Evolutionary conservation across 306 rosid species (phyloP).

Genomic region (Fragaria iinumae): DNA sequence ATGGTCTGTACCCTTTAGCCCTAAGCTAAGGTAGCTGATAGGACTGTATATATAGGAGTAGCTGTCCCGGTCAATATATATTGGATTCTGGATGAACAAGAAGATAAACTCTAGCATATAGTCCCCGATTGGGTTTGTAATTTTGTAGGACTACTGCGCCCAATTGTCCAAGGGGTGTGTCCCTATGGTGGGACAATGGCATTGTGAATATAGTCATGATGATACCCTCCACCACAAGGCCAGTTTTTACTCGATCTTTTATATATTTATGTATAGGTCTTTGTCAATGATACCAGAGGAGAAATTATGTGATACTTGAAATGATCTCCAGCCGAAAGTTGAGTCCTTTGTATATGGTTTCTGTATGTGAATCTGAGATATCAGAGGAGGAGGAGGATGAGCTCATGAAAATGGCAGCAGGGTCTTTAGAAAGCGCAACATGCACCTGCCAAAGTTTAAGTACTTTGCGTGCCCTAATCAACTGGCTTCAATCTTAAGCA

Average conservation of each 20-base stretch:
- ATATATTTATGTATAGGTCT: background rate
- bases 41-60: background rate
- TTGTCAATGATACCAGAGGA: constrained; percentile 17
- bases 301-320: constrained; percentile 12
- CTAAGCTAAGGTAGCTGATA: background rate
- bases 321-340: constrained; percentile 32
- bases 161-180: constrained; percentile 17
- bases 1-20: background rate
- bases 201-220: constrained; percentile 22
- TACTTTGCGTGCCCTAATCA: constrained; percentile 4
- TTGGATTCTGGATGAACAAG: background rate
- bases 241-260: background rate
- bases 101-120: background rate
- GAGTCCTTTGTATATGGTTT: constrained; percentile 10
- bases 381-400: background rate
- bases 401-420: constrained; percentile 6
- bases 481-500: constrained; percentile 14
- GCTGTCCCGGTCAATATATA: constrained; percentile 21
- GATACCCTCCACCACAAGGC: constrained; percentile 23
- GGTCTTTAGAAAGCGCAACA: constrained; percentile 12
- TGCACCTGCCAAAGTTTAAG: constrained; percentile 2
- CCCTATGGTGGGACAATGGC: constrained; percentile 39
- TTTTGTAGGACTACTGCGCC: constrained; percentile 20
- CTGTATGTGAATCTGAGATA: constrained; percentile 10
- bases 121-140: background rate